Evolutionary conservation across 345 rosid species (phyloP).

Genomic region (Bruguiera parviflora): DNA sequence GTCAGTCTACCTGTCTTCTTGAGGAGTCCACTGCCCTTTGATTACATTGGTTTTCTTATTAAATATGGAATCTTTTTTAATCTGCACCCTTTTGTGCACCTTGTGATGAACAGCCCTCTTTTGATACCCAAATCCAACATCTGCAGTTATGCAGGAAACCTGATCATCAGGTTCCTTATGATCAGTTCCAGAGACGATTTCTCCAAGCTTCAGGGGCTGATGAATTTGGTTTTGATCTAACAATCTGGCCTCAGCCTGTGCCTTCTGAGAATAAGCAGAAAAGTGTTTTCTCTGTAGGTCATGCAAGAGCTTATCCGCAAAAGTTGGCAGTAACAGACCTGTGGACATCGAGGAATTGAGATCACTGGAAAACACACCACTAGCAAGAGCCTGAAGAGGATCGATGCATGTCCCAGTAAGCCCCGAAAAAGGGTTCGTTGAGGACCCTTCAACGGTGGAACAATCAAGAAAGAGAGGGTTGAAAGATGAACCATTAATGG

Average conservation of each 20-base stretch:
- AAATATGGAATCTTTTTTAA: slow-evolving; percentile 19
- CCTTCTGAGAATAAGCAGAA: slow-evolving; percentile 17
- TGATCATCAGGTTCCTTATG: slow-evolving; percentile 18
- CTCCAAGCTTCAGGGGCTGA: slow-evolving; percentile 3
- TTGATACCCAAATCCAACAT: slow-evolving; percentile 10
- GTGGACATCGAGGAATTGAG: neutral
- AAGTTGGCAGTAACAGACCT: slow-evolving; percentile 5
- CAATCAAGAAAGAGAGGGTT: slow-evolving; percentile 16
- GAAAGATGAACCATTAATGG: slow-evolving; percentile 2
- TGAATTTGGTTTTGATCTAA: slow-evolving; percentile 6
- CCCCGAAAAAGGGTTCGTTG: slow-evolving; percentile 15
- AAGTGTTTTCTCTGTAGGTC: slow-evolving; percentile 6
- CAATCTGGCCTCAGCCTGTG: neutral
- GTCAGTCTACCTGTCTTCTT: slow-evolving; percentile 48
- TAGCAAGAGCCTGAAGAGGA: slow-evolving; percentile 4
- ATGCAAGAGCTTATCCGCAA: slow-evolving; percentile 17
- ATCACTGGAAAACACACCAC: neutral
- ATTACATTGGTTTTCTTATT: slow-evolving; percentile 30
- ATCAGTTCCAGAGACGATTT: neutral
- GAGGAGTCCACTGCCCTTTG: slow-evolving; percentile 71
- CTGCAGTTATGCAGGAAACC: slow-evolving; percentile 17
- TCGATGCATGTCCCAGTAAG: slow-evolving; percentile 16
- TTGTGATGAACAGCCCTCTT: slow-evolving; percentile 17
- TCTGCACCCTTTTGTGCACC: slow-evolving; percentile 21
- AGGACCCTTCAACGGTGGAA: slow-evolving; percentile 17